Evolutionary conservation across 2,329 filamentous ascomycete genomes (phyloP), one percentile per base, ranked within the genome.

Genomic region (Pseudocercospora cruenta): DNA sequence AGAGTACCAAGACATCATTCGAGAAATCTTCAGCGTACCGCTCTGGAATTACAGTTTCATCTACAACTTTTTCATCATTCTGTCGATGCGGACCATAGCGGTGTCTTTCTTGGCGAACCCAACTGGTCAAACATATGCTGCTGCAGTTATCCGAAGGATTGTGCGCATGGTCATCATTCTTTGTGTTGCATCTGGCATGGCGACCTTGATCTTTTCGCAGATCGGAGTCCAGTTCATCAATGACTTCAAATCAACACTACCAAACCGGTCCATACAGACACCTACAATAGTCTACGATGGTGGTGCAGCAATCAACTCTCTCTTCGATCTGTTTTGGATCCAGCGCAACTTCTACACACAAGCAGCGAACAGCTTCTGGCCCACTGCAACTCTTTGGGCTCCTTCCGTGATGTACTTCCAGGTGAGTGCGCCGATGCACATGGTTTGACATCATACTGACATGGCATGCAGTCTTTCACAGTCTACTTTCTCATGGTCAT

Each of bases 401-500:
- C 69, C 82, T 31, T 80, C 77, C 5, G 75, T 80, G n/a, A 75
- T 84, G 16, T 84, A 81, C 69, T 75, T 78, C 60, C 82, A 84
- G 67, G 69, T 65, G 60, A 6, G 55, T 28, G 12, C 19, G 2
- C 6, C 4, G 22, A 43, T 14, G 43, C 19, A 7, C 7, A 21
- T 49, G 16, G 28, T n/a, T 26, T 26, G 8, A 19, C 4, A 3
- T 33, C 14, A 2, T 14, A 8, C 10, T 39, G 22, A 57, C 62
- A 65, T 21, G 63, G 47, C 2, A 4, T 21, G 28, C 26, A 71
- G 70, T 81, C 79, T 64, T 83, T 81, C 69, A 84, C 82, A 0
- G 77, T 83, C 8, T 84, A 82, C 69, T 82, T 83, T 73, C 76
- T 80, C 4, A 82, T 83, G 81, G 72, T 83, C 63, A 82, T 82